phyloP scores from a whole-genome alignment of 1,139 yeast species.

The Nakaseomyces kungkrabaensis region DNA sequence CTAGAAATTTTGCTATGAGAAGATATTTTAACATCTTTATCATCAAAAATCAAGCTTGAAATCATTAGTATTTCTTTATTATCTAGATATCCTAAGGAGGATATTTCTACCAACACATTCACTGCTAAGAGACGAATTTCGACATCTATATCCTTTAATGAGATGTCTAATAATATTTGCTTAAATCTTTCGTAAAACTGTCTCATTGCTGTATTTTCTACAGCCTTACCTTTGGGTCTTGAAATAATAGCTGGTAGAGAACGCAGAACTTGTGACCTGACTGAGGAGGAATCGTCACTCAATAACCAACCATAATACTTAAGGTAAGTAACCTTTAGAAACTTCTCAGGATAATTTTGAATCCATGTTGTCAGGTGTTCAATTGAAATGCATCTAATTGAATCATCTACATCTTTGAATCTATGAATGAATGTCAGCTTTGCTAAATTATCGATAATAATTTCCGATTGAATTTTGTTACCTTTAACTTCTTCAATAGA shows the following conservation, averaged over 20 bases:
- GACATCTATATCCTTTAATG: constrained; percentile 41
- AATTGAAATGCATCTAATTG: constrained; percentile 62
- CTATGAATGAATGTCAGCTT: constrained; percentile 65
- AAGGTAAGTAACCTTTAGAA: constrained; percentile 58
- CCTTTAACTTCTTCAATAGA: constrained; percentile 41
- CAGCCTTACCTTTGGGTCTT: constrained; percentile 29
- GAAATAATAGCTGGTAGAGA: constrained; percentile 38
- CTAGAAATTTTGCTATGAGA: constrained; percentile 28
- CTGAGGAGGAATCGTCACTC: constrained; percentile 55
- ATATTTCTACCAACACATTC: constrained; percentile 45
- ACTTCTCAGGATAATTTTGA: constrained; percentile 56
- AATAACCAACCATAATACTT: constrained; percentile 79
- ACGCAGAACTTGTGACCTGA: constrained; percentile 56
- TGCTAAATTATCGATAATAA: constrained; percentile 54
- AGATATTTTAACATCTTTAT: constrained; percentile 28
- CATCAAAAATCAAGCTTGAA: constrained; percentile 38
- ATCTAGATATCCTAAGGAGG: constrained; percentile 53
- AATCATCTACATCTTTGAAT: constrained; percentile 70
- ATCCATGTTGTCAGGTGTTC: constrained; percentile 58
- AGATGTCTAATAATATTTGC: constrained; percentile 54
- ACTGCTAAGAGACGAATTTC: constrained; percentile 46
- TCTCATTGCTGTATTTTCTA: constrained; percentile 41
- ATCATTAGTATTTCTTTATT: constrained; percentile 41
- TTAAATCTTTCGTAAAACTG: constrained; percentile 68
- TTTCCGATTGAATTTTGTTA: constrained; percentile 45